Evolutionary conservation across 1,284 basidiomycete genomes (phyloP).

Genomic region (Calocybe gambosa): DNA sequence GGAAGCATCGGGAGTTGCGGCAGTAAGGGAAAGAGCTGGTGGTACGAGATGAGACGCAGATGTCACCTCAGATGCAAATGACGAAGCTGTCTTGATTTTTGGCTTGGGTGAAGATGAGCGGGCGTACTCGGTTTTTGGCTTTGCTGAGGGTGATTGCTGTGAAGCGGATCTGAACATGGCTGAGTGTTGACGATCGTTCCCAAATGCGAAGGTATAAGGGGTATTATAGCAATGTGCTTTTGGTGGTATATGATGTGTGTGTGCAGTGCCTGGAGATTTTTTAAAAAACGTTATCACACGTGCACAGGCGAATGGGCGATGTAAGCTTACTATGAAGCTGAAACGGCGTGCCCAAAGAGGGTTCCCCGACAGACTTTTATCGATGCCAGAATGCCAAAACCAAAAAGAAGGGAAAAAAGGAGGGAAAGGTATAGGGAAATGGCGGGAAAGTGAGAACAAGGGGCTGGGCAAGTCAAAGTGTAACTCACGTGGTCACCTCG

Average conservation of each 20-base stretch:
- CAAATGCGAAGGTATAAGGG: conserved; percentile 12
- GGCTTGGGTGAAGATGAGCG: conserved; percentile 21
- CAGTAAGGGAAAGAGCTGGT: conserved; percentile 31
- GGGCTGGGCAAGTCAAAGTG: conserved; percentile 12
- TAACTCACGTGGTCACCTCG: conserved; percentile 33
- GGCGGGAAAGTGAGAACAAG: conserved; percentile 17
- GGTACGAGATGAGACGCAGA: conserved; percentile 26
- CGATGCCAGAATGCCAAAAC: conserved; percentile 18
- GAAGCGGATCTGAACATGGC: conserved; percentile 15
- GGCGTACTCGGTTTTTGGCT: conserved; percentile 17
- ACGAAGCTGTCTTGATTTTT: conserved; percentile 20
- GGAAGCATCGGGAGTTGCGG: conserved; percentile 34
- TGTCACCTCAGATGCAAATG: conserved; percentile 17
- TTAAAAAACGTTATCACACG: conserved; percentile 12
- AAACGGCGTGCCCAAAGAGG: conserved; percentile 30
- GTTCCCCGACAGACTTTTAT: conserved; percentile 21
- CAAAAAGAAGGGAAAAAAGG: conserved; percentile 18
- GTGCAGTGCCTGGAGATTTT: conserved; percentile 18
- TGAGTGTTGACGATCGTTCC: conserved; percentile 9
- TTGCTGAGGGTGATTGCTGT: conserved; percentile 11
- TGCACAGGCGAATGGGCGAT: conserved; percentile 6
- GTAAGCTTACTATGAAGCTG: conserved; percentile 28
- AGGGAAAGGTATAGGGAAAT: conserved; percentile 20
- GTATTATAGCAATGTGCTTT: conserved; percentile 21
- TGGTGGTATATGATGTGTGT: conserved; percentile 25